Evolutionary conservation across 192 early-diverging fungal genomes (phyloP), one percentile per base, ranked within the genome.

Genomic region (Linnemannia hyalina): DNA sequence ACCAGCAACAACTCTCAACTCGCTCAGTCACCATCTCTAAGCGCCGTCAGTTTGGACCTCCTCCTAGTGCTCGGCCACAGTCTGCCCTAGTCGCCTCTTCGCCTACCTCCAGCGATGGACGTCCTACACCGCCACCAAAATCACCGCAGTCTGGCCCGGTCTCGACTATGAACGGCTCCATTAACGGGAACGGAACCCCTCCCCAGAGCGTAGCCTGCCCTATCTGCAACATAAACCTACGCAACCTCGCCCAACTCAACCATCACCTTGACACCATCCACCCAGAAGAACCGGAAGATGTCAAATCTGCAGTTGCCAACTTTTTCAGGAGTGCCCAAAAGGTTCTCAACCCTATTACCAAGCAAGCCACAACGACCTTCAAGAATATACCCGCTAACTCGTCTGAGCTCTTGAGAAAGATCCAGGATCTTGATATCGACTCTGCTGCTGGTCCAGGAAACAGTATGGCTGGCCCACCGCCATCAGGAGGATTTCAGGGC

Each of bases 281-380:
- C 49, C 89, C 74, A 15, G 92, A 93, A 55, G 89, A 91, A 73
- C 80, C 89, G 26, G 80, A 82, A 18, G 92, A 92, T 46, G 88
- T 90, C 13, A 92, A 90, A 57, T 88, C 89, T 11, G 85, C 87
- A 0, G 80, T 93, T 7, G 73, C 89, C 55, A 80, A 89, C 0
- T 92, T 90, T 83, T 90, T 93, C 29, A 82, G 83, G 23, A 90
- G 90, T 73, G 90, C 92, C 13, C 92, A 93, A 88, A 90, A 84
- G 65, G 90, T 88, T 44, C 81, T 93, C 29, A 81, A 90, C 74
- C 68, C 89, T 47, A 77, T 88, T 74, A 80, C 88, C 75, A 84
- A 88, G 70, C 73, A 70, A 57, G 68, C 83, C n/a, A 77, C 88
- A 0, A 81, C 73, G 22, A 81, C 83, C n/a, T 54, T 85, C 82